These are phyloP conservation scores for Saturnispora diversa DNA, from an alignment of 805 yeast species.

Conservation along the genomic window DNA sequence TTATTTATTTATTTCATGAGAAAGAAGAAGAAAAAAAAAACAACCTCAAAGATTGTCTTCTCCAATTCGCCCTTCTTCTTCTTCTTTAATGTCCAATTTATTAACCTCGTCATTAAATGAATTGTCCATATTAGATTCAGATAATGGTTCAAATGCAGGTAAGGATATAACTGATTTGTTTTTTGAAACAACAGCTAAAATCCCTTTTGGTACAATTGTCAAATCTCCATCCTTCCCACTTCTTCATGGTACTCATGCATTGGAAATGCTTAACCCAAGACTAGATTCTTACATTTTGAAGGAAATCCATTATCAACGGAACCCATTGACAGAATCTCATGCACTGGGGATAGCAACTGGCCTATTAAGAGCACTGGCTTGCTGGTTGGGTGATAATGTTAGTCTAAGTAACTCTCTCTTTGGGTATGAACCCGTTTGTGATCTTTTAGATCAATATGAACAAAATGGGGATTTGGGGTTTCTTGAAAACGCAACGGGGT, in stretches of 20 bases:
- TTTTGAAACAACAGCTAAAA: slow-evolving; percentile 28
- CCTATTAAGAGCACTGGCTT: slow-evolving; percentile 45
- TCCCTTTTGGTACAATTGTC: slow-evolving; percentile 45
- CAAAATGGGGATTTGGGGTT: neutral
- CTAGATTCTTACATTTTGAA: slow-evolving; percentile 72
- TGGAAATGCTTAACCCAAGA: slow-evolving; percentile 63
- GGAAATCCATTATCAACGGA: slow-evolving; percentile 34
- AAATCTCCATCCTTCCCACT: slow-evolving; percentile 55
- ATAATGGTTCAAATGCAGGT: too few species aligned
- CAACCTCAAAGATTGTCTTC: too few species aligned
- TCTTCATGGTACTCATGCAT: slow-evolving; percentile 79
- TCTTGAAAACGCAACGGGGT: neutral
- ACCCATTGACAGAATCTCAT: slow-evolving; percentile 32
- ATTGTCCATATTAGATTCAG: neutral
- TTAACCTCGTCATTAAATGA: neutral
- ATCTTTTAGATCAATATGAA: slow-evolving; percentile 8
- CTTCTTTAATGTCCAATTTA: neutral
- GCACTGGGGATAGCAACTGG: slow-evolving; percentile 43
- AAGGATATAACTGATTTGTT: slow-evolving; percentile 55
- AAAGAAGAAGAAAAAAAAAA: too few species aligned
- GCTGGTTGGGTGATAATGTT: slow-evolving; percentile 66
- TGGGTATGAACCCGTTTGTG: slow-evolving; percentile 56
- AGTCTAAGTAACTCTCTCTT: slow-evolving; percentile 70
- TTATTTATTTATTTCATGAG: too few species aligned
- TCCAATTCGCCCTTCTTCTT: too few species aligned